Percentiles rank a stretch among this genome's conserved stretches.
phyloP scores from a whole-genome alignment of 106 monocot genomes.

The Dendrobium huoshanense region DNA sequence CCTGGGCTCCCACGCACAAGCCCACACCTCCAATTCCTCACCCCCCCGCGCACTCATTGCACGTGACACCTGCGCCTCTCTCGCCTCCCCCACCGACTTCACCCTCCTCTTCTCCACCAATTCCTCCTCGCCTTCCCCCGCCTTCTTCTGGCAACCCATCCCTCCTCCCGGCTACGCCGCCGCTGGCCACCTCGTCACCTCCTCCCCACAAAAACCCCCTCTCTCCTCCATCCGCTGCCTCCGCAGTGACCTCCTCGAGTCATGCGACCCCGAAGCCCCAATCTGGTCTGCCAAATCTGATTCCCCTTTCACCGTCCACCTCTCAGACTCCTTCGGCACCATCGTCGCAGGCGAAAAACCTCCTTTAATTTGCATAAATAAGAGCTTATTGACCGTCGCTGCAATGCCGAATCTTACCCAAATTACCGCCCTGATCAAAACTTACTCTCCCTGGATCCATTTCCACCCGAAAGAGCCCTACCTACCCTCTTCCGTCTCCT shows the following conservation, averaged over 20 bases:
- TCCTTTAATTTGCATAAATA: not conserved
- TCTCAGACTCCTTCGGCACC: constrained; percentile 47
- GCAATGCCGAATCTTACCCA: constrained; percentile 63
- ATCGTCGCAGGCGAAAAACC: constrained; percentile 13
- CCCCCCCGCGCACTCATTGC: constrained; percentile 45
- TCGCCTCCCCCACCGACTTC: constrained; percentile 53
- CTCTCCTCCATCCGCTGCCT: constrained; percentile 44
- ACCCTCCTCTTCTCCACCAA: constrained; percentile 26
- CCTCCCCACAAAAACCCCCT: constrained; percentile 53
- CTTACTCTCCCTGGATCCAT: constrained; percentile 53
- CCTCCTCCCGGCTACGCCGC: constrained; percentile 63
- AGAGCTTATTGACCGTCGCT: not conserved
- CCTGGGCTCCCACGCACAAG: constrained; percentile 62
- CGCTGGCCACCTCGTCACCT: constrained; percentile 58
- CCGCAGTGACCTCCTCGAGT: constrained; percentile 43
- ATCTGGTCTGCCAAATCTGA: constrained; percentile 23
- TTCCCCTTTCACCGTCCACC: constrained; percentile 16
- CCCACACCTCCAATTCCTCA: constrained; percentile 40
- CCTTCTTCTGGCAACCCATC: constrained; percentile 69
- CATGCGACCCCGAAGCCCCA: constrained; percentile 27
- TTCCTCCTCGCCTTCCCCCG: constrained; percentile 21
- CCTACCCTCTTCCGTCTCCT: constrained; percentile 62
- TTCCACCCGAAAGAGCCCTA: constrained; percentile 62
- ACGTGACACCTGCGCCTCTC: constrained; percentile 19
- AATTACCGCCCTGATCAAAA: constrained; percentile 31